Percentiles rank a stretch among this genome's conserved stretches.
phyloP scores from a whole-genome alignment of 768 basidiomycete species.

The Pulveroboletus sp. region DNA sequence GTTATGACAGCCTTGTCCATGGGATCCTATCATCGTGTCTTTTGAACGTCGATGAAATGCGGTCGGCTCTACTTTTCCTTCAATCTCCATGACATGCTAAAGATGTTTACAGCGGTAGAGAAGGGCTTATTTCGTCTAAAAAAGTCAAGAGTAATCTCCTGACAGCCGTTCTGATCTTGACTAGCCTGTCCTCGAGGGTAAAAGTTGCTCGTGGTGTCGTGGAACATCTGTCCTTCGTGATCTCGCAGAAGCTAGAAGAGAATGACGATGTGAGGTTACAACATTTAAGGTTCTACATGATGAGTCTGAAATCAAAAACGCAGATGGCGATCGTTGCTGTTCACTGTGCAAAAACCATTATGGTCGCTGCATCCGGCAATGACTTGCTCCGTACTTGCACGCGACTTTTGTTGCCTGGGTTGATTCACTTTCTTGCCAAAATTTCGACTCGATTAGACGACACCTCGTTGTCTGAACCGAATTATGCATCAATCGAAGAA shows the following conservation, averaged over 20 bases:
- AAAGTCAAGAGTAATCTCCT: slow-evolving; percentile 92
- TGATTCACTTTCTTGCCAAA: slow-evolving; percentile 78
- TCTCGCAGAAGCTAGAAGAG: slow-evolving; percentile 76
- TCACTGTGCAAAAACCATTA: slow-evolving; percentile 86
- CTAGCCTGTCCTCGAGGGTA: slow-evolving; percentile 64
- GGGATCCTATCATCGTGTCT: slow-evolving; percentile 85
- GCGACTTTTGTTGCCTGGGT: slow-evolving; percentile 69
- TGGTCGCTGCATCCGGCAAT: slow-evolving; percentile 69
- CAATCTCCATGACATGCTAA: slow-evolving; percentile 2
- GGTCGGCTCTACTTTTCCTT: slow-evolving; percentile 47
- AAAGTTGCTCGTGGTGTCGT: slow-evolving; percentile 71
- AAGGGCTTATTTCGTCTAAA: slow-evolving; percentile 69
- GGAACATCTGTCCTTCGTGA: slow-evolving; percentile 82
- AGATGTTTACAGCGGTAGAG: slow-evolving; percentile 59
- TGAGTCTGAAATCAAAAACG: slow-evolving; percentile 3
- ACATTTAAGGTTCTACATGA: not conserved
- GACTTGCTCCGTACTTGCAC: slow-evolving; percentile 68
- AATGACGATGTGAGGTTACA: slow-evolving; percentile 55
- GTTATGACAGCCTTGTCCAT: slow-evolving; percentile 64
- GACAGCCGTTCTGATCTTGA: slow-evolving; percentile 81
- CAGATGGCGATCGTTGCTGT: slow-evolving; percentile 82
- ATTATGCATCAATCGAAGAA: slow-evolving; percentile 67
- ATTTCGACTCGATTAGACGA: slow-evolving; percentile 63
- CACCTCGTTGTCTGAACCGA: slow-evolving; percentile 50
- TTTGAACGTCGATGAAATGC: slow-evolving; percentile 87